phyloP scores from a whole-genome alignment of 2,329 filamentous ascomycete species.

The Chalaropsis ovoidea region DNA sequence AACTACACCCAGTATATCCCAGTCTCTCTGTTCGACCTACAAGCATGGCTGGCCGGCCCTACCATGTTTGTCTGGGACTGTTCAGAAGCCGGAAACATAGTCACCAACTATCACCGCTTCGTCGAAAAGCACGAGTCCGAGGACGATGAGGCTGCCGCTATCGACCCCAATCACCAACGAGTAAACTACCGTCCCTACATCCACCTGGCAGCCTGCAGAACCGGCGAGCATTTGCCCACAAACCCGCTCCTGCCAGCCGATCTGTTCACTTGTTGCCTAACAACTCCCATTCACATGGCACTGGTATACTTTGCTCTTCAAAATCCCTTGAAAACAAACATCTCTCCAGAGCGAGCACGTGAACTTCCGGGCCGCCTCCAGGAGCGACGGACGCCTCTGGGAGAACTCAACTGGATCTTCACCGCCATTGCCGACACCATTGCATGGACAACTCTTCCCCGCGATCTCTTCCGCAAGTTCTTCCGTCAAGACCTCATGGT shows the following conservation, averaged over 20 bases:
- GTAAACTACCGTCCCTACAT: constrained; percentile 62
- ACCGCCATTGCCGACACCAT: constrained; percentile 98
- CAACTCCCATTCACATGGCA: constrained; percentile 95
- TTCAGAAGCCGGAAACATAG: constrained; percentile 89
- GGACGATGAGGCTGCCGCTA: constrained; percentile 62
- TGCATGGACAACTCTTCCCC: constrained; percentile 89
- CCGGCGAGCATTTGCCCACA: constrained; percentile 86
- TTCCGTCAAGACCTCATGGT: constrained; percentile 98
- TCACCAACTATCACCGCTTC: constrained; percentile 88
- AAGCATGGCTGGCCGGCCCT: constrained; percentile 89
- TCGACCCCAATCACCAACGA: constrained; percentile 76
- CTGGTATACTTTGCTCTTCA: constrained; percentile 93
- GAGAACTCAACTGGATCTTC: constrained; percentile 98
- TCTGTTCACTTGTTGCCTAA: constrained; percentile 89
- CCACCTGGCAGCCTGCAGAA: constrained; percentile 80
- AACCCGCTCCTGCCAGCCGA: constrained; percentile 90
- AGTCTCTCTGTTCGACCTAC: constrained; percentile 86
- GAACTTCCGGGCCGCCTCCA: constrained; percentile 85
- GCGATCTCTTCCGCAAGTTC: constrained; percentile 87
- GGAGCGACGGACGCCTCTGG: constrained; percentile 83
- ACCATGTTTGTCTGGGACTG: constrained; percentile 98
- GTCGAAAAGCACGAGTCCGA: constrained; percentile 91
- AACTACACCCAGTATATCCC: constrained; percentile 99
- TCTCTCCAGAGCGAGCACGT: constrained; percentile 73
- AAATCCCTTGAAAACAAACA: constrained; percentile 60